Percentiles rank a stretch among this genome's conserved stretches.
Conservation (phyloP, 805 yeast genomes). For the Starmerella davenportii region DNA sequence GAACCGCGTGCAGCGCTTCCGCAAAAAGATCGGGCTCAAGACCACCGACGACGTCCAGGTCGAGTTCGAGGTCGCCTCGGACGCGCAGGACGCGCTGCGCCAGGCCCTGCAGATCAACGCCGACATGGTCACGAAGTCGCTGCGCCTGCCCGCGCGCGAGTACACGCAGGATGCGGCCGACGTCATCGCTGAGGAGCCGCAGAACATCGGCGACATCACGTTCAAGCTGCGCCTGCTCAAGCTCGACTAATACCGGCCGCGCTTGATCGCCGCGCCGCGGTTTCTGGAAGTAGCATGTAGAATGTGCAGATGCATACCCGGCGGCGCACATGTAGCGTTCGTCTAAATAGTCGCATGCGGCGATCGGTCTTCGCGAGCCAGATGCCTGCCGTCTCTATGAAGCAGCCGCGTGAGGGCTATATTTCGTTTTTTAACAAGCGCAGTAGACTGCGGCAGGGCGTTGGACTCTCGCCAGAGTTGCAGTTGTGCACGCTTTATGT, state of each 20-base stretch:
- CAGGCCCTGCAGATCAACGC: conserved; percentile 44
- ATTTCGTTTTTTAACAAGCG: too few species aligned
- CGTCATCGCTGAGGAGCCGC: conserved; percentile 77
- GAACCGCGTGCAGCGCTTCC: conserved; percentile 90
- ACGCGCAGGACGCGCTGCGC: conserved; percentile 33
- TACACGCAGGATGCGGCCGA: conserved; percentile 28
- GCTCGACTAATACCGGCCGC: conserved; percentile 27
- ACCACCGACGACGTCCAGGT: conserved; percentile 90
- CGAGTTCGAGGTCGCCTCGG: conserved; percentile 51
- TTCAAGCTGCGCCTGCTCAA: conserved; percentile 63
- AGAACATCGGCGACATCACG: conserved; percentile 55
- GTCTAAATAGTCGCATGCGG: too few species aligned
- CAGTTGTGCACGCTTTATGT: too few species aligned
- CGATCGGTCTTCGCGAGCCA: too few species aligned
- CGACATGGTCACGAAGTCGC: conserved; percentile 55
- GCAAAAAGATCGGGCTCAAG: conserved; percentile 88
- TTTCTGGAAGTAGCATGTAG: background rate
- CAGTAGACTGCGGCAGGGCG: too few species aligned
- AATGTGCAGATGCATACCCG: background rate
- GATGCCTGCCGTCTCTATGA: too few species aligned
- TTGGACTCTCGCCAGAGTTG: too few species aligned
- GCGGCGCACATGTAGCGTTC: background rate
- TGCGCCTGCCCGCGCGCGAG: conserved; percentile 45
- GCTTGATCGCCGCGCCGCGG: too few species aligned
- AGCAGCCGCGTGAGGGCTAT: too few species aligned